Conservation (phyloP, 129 eudicot species). For the Ambrosia trifida region DNA sequence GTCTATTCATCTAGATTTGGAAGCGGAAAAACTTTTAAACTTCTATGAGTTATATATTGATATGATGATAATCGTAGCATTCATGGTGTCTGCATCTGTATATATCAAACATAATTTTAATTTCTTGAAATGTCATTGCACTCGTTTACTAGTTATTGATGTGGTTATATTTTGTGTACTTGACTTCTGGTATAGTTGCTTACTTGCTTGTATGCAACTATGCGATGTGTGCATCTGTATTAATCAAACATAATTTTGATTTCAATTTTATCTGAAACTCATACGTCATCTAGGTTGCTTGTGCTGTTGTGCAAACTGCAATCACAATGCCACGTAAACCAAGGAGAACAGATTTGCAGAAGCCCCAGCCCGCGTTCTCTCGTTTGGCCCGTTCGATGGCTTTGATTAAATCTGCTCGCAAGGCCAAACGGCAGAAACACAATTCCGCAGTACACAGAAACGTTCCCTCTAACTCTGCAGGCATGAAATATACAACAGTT, state of each 20-base stretch:
- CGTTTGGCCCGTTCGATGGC: constrained; percentile 64
- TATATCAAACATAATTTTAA: not conserved
- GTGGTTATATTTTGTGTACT: not conserved
- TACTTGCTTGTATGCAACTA: not conserved
- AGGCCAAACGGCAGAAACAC: constrained; percentile 27
- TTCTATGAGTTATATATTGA: not conserved
- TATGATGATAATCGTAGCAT: not conserved
- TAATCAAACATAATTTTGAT: no score
- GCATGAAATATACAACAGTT: constrained; percentile 19
- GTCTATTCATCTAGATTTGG: not conserved
- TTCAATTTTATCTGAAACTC: constrained; percentile 4
- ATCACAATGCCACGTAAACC: constrained; percentile 66
- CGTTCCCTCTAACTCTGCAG: constrained; percentile 28
- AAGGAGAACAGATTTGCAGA: constrained; percentile 31
- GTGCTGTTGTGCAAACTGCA: no score
- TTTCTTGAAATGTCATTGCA: not conserved
- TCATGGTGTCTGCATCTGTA: not conserved
- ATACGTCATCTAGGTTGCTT: constrained; percentile 7
- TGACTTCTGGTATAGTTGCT: not conserved
- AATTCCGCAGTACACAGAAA: constrained; percentile 21
- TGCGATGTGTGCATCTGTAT: not conserved
- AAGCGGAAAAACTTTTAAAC: not conserved
- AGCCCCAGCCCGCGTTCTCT: constrained; percentile 56
- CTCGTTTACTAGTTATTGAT: not conserved
- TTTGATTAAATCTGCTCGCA: constrained; percentile 35